These are phyloP conservation scores for Chenopodium album DNA, from an alignment of 148 eudicot genomes.

Conservation along the genomic window DNA sequence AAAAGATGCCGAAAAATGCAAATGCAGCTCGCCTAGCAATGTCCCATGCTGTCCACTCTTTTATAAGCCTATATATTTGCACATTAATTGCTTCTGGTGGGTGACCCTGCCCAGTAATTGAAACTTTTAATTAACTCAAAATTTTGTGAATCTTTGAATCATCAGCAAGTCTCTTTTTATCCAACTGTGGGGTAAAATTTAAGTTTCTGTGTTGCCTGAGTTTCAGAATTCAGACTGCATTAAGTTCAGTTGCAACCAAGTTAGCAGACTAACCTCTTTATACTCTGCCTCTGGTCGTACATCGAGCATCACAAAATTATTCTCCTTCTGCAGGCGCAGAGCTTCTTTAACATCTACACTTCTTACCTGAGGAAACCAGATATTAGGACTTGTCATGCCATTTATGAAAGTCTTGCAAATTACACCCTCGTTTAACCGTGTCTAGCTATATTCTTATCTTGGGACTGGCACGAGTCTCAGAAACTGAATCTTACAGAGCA, in stretches of 20 bases:
- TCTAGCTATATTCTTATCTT: background rate
- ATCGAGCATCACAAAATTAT: conserved; percentile 90
- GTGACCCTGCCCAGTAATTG: conserved; percentile 54
- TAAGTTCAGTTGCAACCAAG: background rate
- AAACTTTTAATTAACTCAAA: background rate
- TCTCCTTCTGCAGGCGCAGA: conserved; percentile 85
- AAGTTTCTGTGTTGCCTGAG: background rate
- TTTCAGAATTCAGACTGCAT: background rate
- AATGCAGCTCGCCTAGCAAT: conserved; percentile 95
- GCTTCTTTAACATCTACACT: conserved; percentile 94
- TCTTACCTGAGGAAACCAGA: conserved; percentile 56
- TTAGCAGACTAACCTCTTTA: conserved; percentile 62
- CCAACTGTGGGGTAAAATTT: background rate
- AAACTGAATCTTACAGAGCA: background rate
- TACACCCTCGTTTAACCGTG: background rate
- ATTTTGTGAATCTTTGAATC: background rate
- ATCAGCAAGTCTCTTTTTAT: background rate
- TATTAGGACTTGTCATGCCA: background rate
- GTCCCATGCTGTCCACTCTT: conserved; percentile 99
- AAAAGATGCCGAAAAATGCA: conserved; percentile 95
- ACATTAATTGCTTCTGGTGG: conserved; percentile 92
- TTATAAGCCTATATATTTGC: conserved; percentile 92
- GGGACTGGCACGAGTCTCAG: background rate
- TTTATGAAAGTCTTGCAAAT: background rate
- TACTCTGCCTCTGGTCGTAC: conserved; percentile 95